These are phyloP conservation scores for Debaryomycetaceae sp. DNA, from an alignment of 1,139 yeast species.

Conservation along the genomic window DNA sequence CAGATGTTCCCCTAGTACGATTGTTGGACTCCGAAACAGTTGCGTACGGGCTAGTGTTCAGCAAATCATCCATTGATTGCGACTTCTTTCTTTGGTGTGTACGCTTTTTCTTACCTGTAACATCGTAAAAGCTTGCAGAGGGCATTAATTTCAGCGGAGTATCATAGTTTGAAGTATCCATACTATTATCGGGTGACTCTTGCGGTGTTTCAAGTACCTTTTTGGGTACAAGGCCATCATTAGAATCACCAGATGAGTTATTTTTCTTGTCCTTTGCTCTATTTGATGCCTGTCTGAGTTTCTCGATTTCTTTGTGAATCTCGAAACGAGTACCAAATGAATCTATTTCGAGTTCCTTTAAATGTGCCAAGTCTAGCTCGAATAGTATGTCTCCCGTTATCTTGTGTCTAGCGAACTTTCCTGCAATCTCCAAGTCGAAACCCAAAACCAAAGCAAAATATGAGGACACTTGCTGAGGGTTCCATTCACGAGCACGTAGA, in stretches of 20 bases:
- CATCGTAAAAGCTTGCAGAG: conserved; percentile 11
- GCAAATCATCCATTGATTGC: conserved; percentile 50
- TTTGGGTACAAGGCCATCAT: background rate
- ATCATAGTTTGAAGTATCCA: background rate
- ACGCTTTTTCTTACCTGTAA: background rate
- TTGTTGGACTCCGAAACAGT: background rate
- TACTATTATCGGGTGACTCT: background rate
- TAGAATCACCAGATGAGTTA: background rate
- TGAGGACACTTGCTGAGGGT: conserved; percentile 78
- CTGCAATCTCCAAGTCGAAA: conserved; percentile 68
- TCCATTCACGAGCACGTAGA: conserved; percentile 61
- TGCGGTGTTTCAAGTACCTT: background rate
- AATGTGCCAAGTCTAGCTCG: conserved; percentile 78
- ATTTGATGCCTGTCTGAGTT: conserved; percentile 33
- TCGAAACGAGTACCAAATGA: conserved; percentile 96
- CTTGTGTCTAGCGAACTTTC: conserved; percentile 80
- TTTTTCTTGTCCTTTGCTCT: conserved; percentile 1
- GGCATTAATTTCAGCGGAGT: conserved; percentile 11
- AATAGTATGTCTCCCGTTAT: conserved; percentile 82
- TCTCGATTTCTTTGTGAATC: conserved; percentile 83
- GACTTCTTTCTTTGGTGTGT: conserved; percentile 45
- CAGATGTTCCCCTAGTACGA: background rate
- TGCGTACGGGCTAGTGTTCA: conserved; percentile 1
- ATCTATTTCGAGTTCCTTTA: conserved; percentile 86
- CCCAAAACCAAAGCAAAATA: conserved; percentile 68